A percentile compares a stretch with the other conserved stretches of the same genome.
phyloP scores from a whole-genome alignment of 1,284 basidiomycete species.

The Boletus subluridellus region DNA sequence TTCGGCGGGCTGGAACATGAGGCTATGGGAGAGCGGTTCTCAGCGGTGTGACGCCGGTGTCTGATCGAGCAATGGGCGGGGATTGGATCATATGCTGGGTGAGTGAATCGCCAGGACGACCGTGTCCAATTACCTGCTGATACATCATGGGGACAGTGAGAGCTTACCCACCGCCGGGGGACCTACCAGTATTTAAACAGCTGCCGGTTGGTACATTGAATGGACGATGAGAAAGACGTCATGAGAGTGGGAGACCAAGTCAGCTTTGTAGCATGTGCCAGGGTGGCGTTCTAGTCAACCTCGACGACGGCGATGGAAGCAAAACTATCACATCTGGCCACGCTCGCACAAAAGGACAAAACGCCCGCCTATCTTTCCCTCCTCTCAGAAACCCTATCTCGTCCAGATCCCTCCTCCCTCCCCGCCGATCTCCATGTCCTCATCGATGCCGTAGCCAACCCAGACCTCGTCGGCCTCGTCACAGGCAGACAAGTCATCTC shows the following conservation, averaged over 20 bases:
- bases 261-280: neutral
- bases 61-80: constrained; percentile 5
- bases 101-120: constrained; percentile 37
- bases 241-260: neutral
- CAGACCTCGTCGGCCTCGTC: constrained; percentile 76
- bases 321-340: constrained; percentile 57
- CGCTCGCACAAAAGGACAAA: constrained; percentile 80
- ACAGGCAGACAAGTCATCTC: constrained; percentile 81
- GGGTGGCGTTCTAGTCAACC: neutral
- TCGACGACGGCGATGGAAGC: constrained; percentile 49
- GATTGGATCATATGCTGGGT: neutral
- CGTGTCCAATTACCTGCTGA: constrained; percentile 19
- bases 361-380: constrained; percentile 68
- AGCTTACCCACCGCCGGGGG: constrained; percentile 2
- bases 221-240: neutral
- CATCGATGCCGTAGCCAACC: constrained; percentile 73
- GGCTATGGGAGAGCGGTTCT: constrained; percentile 24
- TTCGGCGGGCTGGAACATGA: constrained; percentile 16
- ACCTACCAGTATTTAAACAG: neutral
- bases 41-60: constrained; percentile 10
- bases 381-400: constrained; percentile 54
- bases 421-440: constrained; percentile 59
- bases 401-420: constrained; percentile 44
- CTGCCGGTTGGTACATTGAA: neutral
- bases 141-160: constrained; percentile 8